Percentiles rank a stretch among this genome's conserved stretches.
Conservation (phyloP, 1,284 basidiomycete genomes). For the Fomitopsis palustris region DNA sequence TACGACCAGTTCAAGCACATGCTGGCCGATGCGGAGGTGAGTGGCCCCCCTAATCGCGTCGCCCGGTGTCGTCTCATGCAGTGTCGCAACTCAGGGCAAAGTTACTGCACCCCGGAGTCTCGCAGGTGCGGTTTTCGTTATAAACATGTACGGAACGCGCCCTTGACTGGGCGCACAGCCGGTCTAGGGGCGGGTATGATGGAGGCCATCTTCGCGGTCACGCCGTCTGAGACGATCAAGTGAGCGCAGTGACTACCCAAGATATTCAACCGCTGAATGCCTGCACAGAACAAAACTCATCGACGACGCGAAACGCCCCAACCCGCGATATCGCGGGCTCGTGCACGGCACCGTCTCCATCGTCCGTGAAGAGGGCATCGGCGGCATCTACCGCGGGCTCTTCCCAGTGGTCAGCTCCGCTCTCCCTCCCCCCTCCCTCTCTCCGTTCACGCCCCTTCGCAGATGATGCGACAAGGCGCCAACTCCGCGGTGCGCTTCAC, state of each 20-base stretch:
- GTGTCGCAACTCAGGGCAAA: constrained; percentile 64
- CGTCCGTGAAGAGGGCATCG: constrained; percentile 78
- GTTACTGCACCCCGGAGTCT: constrained; percentile 83
- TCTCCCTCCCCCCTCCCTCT: constrained; percentile 3
- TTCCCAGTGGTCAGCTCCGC: constrained; percentile 80
- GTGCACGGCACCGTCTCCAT: constrained; percentile 85
- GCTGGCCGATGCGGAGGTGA: constrained; percentile 80
- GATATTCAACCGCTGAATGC: neutral
- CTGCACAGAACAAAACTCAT: constrained; percentile 89
- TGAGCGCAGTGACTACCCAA: constrained; percentile 33
- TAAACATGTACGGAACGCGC: neutral
- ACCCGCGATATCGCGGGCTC: constrained; percentile 86
- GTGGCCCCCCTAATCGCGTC: constrained; percentile 13
- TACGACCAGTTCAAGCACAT: constrained; percentile 92
- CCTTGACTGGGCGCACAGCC: constrained; percentile 43
- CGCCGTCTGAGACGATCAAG: constrained; percentile 99
- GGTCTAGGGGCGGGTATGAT: constrained; percentile 94
- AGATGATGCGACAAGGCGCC: constrained; percentile 98
- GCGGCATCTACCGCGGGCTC: constrained; percentile 87
- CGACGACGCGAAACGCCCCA: constrained; percentile 84
- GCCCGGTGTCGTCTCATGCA: constrained; percentile 5
- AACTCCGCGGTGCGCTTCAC: constrained; percentile 98
- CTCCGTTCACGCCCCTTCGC: constrained; percentile 3
- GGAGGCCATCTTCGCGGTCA: constrained; percentile 94
- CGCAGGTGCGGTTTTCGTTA: constrained; percentile 51